A percentile compares a stretch with the other conserved stretches of the same genome.
These are phyloP conservation scores for Zygosaccharomyces pseudobailii DNA, from an alignment of 1,139 yeast genomes.

Conservation along the genomic window DNA sequence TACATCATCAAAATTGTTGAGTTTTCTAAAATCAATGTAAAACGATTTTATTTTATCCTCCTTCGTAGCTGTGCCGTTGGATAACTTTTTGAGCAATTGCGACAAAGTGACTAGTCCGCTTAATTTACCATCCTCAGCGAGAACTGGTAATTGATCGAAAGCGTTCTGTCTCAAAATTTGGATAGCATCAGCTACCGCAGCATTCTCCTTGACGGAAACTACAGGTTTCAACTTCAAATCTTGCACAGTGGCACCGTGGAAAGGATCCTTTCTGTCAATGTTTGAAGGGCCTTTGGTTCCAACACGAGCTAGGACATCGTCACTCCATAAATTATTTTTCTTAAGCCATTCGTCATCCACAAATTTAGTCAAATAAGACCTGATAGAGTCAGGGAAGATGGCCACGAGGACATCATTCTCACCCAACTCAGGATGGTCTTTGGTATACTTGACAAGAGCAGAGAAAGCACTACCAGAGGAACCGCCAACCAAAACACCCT, in stretches of 20 bases:
- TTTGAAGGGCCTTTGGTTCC: slow-evolving; percentile 37
- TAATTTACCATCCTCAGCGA: slow-evolving; percentile 55
- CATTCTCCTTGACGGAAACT: slow-evolving; percentile 62
- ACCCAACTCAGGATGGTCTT: slow-evolving; percentile 53
- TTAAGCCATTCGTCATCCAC: slow-evolving; percentile 93
- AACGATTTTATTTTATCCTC: slow-evolving; percentile 58
- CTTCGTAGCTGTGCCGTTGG: slow-evolving; percentile 56
- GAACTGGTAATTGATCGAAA: slow-evolving; percentile 82
- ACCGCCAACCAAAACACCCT: slow-evolving; percentile 86
- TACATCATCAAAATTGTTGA: slow-evolving; percentile 57
- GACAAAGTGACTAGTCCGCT: slow-evolving; percentile 78
- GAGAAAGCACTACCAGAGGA: slow-evolving; percentile 82
- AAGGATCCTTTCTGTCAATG: slow-evolving; percentile 37
- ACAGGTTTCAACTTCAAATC: slow-evolving; percentile 80
- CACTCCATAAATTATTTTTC: slow-evolving; percentile 62
- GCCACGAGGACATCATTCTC: slow-evolving; percentile 76
- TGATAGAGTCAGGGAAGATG: slow-evolving; percentile 80
- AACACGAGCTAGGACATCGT: slow-evolving; percentile 43
- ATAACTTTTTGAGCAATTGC: slow-evolving; percentile 61
- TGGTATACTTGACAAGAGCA: slow-evolving; percentile 70
- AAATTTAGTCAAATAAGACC: slow-evolving; percentile 83
- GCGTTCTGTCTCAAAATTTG: slow-evolving; percentile 70
- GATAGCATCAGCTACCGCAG: slow-evolving; percentile 62
- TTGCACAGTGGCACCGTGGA: slow-evolving; percentile 57
- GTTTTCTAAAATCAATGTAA: slow-evolving; percentile 70